Conservation (phyloP, 169 alveolate genomes). For the Plasmodium cynomolgi region DNA sequence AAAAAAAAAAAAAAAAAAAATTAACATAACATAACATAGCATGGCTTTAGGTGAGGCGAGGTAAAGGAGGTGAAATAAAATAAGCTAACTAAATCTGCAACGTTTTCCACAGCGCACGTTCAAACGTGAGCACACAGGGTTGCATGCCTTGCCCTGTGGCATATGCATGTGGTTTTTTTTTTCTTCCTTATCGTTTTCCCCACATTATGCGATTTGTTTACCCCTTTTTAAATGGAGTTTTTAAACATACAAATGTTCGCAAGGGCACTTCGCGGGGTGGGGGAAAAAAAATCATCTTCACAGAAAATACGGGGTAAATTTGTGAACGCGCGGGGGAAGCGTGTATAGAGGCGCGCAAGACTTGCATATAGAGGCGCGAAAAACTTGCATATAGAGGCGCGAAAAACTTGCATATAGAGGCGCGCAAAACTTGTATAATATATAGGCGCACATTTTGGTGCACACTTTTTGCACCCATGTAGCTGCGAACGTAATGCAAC, state of each 20-base stretch:
- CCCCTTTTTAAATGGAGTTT: neutral
- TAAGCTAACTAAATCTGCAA: neutral
- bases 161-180: neutral
- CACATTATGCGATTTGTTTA: neutral
- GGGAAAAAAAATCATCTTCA: neutral
- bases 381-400: neutral
- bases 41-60: neutral
- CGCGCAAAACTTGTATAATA: no score
- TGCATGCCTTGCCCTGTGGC: neutral
- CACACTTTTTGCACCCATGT: neutral
- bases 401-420: neutral
- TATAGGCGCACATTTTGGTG: neutral
- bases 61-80: neutral
- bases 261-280: neutral
- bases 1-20: neutral
- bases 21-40: neutral
- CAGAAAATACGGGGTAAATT: neutral
- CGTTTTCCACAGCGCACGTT: neutral
- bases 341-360: neutral
- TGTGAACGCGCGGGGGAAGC: neutral
- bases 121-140: slow-evolving; percentile 1
- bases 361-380: neutral
- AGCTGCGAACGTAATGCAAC: neutral
- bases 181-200: neutral
- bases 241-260: neutral